Evolutionary conservation across 2,329 filamentous ascomycete species (phyloP), one percentile per base, ranked within the genome.

Genomic region (Juglanconis juglandina): DNA sequence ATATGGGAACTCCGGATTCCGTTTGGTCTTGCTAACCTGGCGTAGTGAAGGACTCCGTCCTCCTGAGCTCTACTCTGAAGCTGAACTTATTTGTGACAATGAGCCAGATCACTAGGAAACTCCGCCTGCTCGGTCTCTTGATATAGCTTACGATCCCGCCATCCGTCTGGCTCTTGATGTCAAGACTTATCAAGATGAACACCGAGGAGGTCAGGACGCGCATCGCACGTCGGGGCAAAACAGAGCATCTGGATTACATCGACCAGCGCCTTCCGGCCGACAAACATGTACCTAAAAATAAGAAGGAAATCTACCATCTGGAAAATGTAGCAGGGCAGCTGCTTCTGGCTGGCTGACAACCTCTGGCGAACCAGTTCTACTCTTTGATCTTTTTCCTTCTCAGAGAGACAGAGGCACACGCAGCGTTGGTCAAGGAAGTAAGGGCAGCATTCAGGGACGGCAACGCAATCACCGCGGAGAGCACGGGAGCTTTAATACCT

Each of bases 171-270:
- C 57, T 30, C 1, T 10, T 46, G 9, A 50, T 64, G 8, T 17
- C 54, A 1, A 24, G 44, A 11, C 49, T 66, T 35, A 44, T 66
- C 4, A 47, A 34, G 8, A 42, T 58, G 48, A 68, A 66, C 52
- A 10, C n/a, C 1, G 37, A 61, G 9, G 54, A 53, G 24, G 51
- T 68, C 1, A 39, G 61, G 6, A 11, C n/a, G 13, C 64, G 64
- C 10, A 63, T 68, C 17, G 58, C 59, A 5, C 59, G 53, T 9
- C 51, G 63, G 1, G 61, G 62, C 5, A 62, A 55, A 34, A 61
- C 59, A 3, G 50, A 65, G 47, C 66, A 69, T 47, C 35, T 62
- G 5, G 68, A 70, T 62, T 67, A 69, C 37, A 60, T 68, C 33
- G 67, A 69, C n/a, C 62, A 67, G 34, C 48, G 69, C 1, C 11